Evolutionary conservation across 495 filamentous ascomycete genomes (phyloP), one percentile per base, ranked within the genome.

Genomic region (Aspergillus incahuasiensis): DNA sequence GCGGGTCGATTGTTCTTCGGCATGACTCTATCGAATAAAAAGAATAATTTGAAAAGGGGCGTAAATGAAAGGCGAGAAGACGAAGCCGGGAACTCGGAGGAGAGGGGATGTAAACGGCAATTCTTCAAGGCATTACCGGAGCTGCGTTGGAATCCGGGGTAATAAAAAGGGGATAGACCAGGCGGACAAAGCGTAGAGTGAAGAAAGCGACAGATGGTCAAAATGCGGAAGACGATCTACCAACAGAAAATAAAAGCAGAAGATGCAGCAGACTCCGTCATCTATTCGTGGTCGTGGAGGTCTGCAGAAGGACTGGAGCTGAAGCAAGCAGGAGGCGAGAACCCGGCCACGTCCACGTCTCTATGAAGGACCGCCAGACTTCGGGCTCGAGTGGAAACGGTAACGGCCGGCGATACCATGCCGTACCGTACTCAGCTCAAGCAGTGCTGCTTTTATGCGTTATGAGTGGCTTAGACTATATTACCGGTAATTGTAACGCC

Each of bases 1-100:
- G 88, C 80, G 43, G 89, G 88, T 57, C 87, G 72, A 41, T 72
- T 59, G 18, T 35, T 72, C 63, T 79, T 80, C 44, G 79, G 77
- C 79, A 82, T 82, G 54, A 41, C 58, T 58, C 32, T 44, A 55
- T 22, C 47, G 18, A 46, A 32, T 40, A 28, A 22, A 50, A 38
- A 25, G 50, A 32, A 41, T 38, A 19, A 24, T 32, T 62, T 21
- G 5, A 47, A 58, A 65, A 61, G 39, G 46, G 56, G 56, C 39
- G 47, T 54, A 41, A 58, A 59, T 35, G 58, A 46, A 60, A 60
- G 32, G 35, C 54, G 50, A 51, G 48, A 43, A 62, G 48, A 30
- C 49, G 16, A 48, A 50, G 38, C 18, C 21, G 34, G 21, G 15
- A 58, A 55, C 25, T 56, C 55, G 32, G 41, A 57, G 44, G 52